Evolutionary conservation across 2,329 filamentous ascomycete genomes (phyloP), one percentile per base, ranked within the genome.

Genomic region (Clarireedia paspali): DNA sequence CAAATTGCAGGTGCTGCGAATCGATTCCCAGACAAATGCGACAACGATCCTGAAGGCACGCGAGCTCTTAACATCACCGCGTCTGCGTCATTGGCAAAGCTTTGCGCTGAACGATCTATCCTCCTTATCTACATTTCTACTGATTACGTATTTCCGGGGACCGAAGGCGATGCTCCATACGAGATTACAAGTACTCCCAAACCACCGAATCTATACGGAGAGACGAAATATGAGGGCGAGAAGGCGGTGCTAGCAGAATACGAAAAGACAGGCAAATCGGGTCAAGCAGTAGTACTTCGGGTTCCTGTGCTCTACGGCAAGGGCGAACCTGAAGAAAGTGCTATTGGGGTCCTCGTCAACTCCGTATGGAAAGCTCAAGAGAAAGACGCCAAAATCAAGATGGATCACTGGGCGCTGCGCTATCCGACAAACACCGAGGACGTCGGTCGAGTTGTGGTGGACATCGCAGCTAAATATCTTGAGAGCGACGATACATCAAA

Each of bases 351-450:
- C 0, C 77, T 96, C 48, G 80, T 96, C 72, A 88, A 92, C 53
- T 75, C 79, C 0, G 78, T 96, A 6, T 86, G 83, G 81, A 88
- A 88, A 69, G 80, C 84, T 0, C 87, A 91, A 68, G 80, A 84
- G 50, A 73, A 77, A 39, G 80, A 76, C 5, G 76, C 76, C 1
- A 78, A 78, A 56, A 76, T 91, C 42, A 84, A 82, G 67, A 91
- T 95, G 84, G 91, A 96, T 66, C 85, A 95, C 70, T 95, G 89
- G 84, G 85, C 88, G 1, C 73, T 88, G 50, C 81, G 91, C 27
- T 95, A 89, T 72, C 91, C 91, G 7, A 95, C 91, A 6, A 94
- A 94, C 68, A 95, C 90, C 0, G 86, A 90, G 68, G 91, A 96
- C 67, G 85, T 95, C 17, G 90, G 79, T 17, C 79, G 91, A 40